Conservation (phyloP, 225 moss, liverwort and hornwort genomes). For the Polytrichum commune region DNA sequence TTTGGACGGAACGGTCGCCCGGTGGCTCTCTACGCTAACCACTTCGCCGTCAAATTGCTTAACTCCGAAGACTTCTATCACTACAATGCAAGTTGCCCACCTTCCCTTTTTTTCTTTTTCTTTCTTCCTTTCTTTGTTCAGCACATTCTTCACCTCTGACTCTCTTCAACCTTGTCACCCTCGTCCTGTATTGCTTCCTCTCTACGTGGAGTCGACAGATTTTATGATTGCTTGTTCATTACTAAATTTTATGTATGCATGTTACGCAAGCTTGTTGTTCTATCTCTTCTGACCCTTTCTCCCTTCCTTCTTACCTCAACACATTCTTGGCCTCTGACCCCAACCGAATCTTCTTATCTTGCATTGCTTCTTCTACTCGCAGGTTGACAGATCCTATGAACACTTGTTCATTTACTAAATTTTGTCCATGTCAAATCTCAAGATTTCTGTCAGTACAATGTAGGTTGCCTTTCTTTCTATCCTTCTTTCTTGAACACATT, state of each 20-base stretch:
- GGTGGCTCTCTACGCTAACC: constrained; percentile 17
- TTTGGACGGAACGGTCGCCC: constrained; percentile 1
- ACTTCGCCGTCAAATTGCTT: constrained; percentile 39
- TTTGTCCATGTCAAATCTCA: constrained; percentile 4
- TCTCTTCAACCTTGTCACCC: neutral
- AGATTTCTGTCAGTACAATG: constrained; percentile 55
- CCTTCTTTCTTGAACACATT: neutral
- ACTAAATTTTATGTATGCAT: neutral
- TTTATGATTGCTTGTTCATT: neutral
- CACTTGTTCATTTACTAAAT: neutral
- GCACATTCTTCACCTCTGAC: neutral
- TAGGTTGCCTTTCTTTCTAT: neutral
- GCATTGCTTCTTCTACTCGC: too few species aligned
- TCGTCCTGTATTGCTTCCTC: too few species aligned
- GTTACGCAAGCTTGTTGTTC: too few species aligned
- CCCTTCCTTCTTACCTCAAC: neutral
- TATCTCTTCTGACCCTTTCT: neutral
- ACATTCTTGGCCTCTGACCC: neutral
- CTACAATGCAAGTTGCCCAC: constrained; percentile 35
- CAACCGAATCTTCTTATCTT: too few species aligned
- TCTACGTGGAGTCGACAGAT: neutral
- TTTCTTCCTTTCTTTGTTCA: neutral
- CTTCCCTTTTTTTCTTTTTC: neutral
- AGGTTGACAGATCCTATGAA: neutral
- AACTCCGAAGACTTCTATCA: constrained; percentile 43